Percentiles rank a stretch among this genome's conserved stretches.
These are phyloP conservation scores for Diaporthe citriasiana DNA, from an alignment of 2,329 filamentous ascomycete species.

Conservation along the genomic window DNA sequence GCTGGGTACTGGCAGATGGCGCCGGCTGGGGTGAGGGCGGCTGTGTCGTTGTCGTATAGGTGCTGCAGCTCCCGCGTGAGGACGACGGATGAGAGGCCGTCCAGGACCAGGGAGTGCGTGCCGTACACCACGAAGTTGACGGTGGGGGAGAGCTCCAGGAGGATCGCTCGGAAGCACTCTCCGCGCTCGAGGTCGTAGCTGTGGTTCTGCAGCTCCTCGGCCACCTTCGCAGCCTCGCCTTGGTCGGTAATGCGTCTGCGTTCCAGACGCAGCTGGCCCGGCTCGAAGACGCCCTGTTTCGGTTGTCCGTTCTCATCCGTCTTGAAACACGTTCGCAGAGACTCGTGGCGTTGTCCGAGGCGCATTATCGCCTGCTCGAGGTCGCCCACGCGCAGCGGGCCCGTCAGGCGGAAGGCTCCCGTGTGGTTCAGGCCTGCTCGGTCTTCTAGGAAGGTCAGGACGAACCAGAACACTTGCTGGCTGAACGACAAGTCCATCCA, in stretches of 20 bases:
- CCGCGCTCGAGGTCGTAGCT: slow-evolving; percentile 17
- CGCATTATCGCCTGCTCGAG: not conserved
- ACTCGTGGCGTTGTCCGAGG: slow-evolving; percentile 1
- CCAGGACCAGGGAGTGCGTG: slow-evolving; percentile 6
- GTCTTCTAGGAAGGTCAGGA: slow-evolving; percentile 7
- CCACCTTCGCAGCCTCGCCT: not conserved
- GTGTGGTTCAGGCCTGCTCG: slow-evolving; percentile 1
- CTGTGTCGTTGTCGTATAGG: slow-evolving; percentile 5
- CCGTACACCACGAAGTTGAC: slow-evolving; percentile 14
- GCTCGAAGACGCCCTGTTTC: not conserved
- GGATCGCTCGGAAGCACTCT: not conserved
- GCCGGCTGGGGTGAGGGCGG: not conserved
- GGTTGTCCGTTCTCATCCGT: not conserved
- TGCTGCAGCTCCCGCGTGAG: slow-evolving; percentile 1
- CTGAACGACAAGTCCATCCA: slow-evolving; percentile 1
- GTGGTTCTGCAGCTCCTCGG: not conserved
- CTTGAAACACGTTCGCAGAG: not conserved
- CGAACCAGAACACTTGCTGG: slow-evolving; percentile 15
- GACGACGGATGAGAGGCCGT: not conserved
- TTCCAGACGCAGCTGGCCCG: slow-evolving; percentile 5
- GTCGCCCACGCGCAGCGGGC: not conserved
- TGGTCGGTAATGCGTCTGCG: not conserved
- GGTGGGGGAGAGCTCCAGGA: not conserved
- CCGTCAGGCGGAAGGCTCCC: slow-evolving; percentile 10
- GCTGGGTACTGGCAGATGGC: not conserved